These are phyloP conservation scores for Opeltia flavorubescens DNA, from an alignment of 495 filamentous ascomycete species.

Conservation along the genomic window DNA sequence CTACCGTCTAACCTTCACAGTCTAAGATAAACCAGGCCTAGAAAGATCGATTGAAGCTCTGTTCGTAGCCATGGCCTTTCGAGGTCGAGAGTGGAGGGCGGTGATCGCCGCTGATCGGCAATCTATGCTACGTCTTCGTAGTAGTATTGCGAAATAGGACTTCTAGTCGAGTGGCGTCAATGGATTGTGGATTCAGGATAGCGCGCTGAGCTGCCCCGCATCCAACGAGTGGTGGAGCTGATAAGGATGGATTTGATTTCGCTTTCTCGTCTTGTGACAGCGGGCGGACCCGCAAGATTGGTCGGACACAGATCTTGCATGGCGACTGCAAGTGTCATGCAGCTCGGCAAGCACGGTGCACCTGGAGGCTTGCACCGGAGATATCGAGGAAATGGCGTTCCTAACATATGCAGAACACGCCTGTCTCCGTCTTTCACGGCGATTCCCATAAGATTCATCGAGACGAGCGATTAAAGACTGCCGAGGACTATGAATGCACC, in stretches of 20 bases:
- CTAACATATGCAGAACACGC: no score
- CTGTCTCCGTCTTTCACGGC: no score
- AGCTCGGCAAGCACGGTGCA: background rate
- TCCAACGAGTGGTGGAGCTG: background rate
- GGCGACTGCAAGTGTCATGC: background rate
- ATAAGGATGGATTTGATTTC: background rate
- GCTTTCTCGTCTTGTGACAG: background rate
- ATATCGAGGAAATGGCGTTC: no score
- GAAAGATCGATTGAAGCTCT: background rate
- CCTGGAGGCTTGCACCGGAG: no score
- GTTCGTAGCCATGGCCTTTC: background rate
- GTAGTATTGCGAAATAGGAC: no score
- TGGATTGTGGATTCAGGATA: no score
- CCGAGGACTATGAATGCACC: no score
- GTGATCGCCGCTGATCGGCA: constrained; percentile 1
- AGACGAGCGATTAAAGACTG: no score
- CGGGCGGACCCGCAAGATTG: background rate
- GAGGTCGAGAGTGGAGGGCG: background rate
- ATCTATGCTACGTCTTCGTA: background rate
- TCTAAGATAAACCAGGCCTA: background rate
- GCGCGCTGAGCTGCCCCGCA: background rate
- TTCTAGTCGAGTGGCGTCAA: no score
- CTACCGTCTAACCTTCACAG: background rate
- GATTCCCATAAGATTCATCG: no score
- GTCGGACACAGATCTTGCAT: background rate